These are phyloP conservation scores for Coelastrella sp. DNA, from an alignment of 139 green algal genomes.

Conservation along the genomic window DNA sequence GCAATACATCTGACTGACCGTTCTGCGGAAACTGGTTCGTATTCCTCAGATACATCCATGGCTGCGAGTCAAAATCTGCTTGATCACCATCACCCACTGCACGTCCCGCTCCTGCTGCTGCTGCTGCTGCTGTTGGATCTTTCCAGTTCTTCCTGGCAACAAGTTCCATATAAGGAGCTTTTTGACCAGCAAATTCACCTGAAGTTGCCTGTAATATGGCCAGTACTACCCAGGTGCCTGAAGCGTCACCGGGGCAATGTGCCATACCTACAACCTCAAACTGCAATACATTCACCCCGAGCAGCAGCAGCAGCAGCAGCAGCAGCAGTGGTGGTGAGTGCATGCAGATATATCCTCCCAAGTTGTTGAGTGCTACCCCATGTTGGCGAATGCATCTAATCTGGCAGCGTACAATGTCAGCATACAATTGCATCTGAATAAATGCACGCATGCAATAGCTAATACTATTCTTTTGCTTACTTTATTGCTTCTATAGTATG, in stretches of 20 bases:
- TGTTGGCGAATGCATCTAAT: background rate
- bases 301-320: background rate
- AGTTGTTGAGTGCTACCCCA: background rate
- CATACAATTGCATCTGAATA: too few relatives aligned
- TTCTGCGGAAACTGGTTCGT: slow-evolving; percentile 11
- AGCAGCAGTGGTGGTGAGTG: background rate
- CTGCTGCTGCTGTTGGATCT: background rate
- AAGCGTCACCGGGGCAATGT: slow-evolving; percentile 1
- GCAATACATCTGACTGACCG: background rate
- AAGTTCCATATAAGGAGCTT: slow-evolving; percentile 20
- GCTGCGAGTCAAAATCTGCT: too few relatives aligned
- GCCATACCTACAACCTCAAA: slow-evolving; percentile 19
- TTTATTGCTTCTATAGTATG: background rate
- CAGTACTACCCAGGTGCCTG: slow-evolving; percentile 29
- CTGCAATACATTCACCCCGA: background rate
- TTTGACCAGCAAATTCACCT: background rate
- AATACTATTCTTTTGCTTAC: background rate
- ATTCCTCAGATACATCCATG: slow-evolving; percentile 14
- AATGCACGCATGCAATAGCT: too few relatives aligned
- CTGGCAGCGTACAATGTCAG: too few relatives aligned
- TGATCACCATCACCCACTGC: background rate
- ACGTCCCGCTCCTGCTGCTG: slow-evolving; percentile 13
- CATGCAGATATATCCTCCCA: background rate
- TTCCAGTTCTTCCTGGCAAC: background rate
- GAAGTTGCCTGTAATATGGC: background rate